These are phyloP conservation scores for Fusarium heterosporum DNA, from an alignment of 2,329 filamentous ascomycete genomes.

Conservation along the genomic window DNA sequence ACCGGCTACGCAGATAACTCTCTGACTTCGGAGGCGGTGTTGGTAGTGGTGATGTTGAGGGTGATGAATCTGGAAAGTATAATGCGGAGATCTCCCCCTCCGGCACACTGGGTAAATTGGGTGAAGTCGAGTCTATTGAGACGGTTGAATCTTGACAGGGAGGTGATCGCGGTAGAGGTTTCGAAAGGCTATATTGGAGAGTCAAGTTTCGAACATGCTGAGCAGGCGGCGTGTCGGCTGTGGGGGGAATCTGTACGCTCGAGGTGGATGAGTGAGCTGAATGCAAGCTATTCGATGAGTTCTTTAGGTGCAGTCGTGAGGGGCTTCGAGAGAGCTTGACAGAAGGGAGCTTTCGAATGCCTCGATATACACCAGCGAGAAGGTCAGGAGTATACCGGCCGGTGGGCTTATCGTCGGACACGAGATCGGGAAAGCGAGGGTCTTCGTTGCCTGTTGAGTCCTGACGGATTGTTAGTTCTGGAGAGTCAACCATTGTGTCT, in stretches of 20 bases:
- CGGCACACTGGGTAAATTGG: conserved; percentile 47
- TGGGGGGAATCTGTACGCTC: conserved; percentile 27
- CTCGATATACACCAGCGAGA: conserved; percentile 64
- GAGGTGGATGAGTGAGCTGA: conserved; percentile 35
- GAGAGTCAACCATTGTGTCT: conserved; percentile 45
- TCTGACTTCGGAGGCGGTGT: conserved; percentile 51
- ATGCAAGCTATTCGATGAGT: conserved; percentile 36
- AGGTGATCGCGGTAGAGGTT: conserved; percentile 67
- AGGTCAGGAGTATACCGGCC: conserved; percentile 58
- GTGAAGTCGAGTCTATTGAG: conserved; percentile 50
- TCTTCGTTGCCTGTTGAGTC: conserved; percentile 46
- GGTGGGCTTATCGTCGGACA: conserved; percentile 55
- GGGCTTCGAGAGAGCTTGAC: conserved; percentile 59
- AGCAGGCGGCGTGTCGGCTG: conserved; percentile 36
- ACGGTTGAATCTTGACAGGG: conserved; percentile 45
- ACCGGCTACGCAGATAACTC: conserved; percentile 56
- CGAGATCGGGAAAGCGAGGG: conserved; percentile 59
- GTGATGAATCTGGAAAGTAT: conserved; percentile 32
- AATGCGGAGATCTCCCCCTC: conserved; percentile 49
- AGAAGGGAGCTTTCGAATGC: conserved; percentile 60
- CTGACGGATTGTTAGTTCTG: conserved; percentile 52
- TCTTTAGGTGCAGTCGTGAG: conserved; percentile 56
- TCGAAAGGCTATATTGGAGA: conserved; percentile 67
- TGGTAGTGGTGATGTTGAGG: conserved; percentile 23
- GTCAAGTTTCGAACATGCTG: conserved; percentile 67